Evolutionary conservation across 495 filamentous ascomycete species (phyloP), one percentile per base, ranked within the genome.

Genomic region (Rhizodiscina lignyota): DNA sequence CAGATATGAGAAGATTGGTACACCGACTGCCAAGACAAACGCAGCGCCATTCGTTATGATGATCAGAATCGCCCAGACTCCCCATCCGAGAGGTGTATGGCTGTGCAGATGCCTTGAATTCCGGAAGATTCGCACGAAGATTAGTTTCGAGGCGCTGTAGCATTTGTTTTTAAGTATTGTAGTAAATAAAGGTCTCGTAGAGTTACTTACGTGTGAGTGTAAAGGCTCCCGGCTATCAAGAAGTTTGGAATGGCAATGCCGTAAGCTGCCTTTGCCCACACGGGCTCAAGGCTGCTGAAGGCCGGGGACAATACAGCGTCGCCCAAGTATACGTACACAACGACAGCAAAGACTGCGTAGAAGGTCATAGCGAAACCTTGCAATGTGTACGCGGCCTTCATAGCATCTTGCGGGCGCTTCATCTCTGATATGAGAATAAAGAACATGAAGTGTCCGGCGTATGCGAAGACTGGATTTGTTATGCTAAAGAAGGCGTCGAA

Each of bases 391-490:
- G 31, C 61, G 1, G 68, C 56, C 35, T 70, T 68, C 42, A 68
- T 66, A 32, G 66, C 68, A 36, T 72, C 64, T 30, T 68, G 60
- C 0, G 69, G 69, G 17, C 49, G 48, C 39, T 65, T 58, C 68
- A 74, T 72, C 45, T 74, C 69, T 2, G 67, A 58, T 37, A 73
- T 67, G 38, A 73, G 58, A 23, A 61, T 63, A 18, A 68, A 68
- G 45, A 73, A 72, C 45, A 69, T 60, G 42, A 72, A 52, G 22
- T 52, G 52, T 5, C 53, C 54, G 2, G 58, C 55, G 39, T 56
- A 62, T 4, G 58, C 52, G 34, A 61, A 62, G 5, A 62, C 59
- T 0, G 58, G 58, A 28, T 62, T 62, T 0, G 59, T 61, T 18
- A 61, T 51, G 5, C 37, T 43, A 28, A 60, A 47, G 38, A 63